Evolutionary conservation across 352 stramenopile species (phyloP), one percentile per base, ranked within the genome.

Genomic region (Pseudoperonospora humuli): DNA sequence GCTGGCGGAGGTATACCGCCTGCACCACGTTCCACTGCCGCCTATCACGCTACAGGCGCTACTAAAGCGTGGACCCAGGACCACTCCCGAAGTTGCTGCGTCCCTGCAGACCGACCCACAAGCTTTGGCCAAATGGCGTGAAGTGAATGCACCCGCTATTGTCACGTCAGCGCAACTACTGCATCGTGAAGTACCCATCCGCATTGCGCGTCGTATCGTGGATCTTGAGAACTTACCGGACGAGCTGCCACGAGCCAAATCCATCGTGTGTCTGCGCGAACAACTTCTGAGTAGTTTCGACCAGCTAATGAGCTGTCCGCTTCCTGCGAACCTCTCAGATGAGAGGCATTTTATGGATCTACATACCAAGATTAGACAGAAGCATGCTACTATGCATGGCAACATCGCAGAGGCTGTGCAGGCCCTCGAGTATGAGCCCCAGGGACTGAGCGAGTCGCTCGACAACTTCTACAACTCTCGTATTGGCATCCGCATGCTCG

Each of bases 391-490:
- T 8, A 88, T 91, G 75, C 78, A 91, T 50, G 59, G 54, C 24
- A 83, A 83, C 43, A 61, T 91, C 17, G 61, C 75, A 0, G 60
- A 81, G 13, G 78, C 75, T 7, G 64, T 91, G 15, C 52, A 74
- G 35, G 57, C 61, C 25, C 66, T 88, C 11, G 57, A 66, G 20
- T 70, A 70, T 46, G 68, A 86, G 36, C 78, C 71, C 0, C 50
- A 74, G 25, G 74, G 67, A 0, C 56, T 86, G 3, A 73, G 56
- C 21, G 57, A 66, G n/a, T 75, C 75, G 31, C 75, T 91, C 25
- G 75, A 88, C 43, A 70, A 71, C 40, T 88, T 91, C 38, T 91
- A 91, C 61, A 86, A 84, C 57, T 91, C 78, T 23, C 71, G 78
- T 25, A 91, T 91, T 39, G 69, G 75, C 43, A 86, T 88, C 39